Evolutionary conservation across 129 eudicot species (phyloP), one percentile per base, ranked within the genome.

Genomic region (Apium graveolens): DNA sequence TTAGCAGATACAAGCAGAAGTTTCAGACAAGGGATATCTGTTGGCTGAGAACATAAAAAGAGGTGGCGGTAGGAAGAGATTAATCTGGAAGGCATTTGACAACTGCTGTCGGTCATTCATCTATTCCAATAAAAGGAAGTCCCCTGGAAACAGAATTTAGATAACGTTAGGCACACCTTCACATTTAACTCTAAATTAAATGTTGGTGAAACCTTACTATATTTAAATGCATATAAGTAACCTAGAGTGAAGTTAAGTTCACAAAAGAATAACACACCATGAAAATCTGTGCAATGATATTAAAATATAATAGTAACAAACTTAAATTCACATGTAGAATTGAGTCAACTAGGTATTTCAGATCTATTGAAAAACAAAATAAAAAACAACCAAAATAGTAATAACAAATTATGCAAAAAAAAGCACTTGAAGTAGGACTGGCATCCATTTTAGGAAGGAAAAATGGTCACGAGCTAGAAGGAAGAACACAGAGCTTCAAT

Each of bases 61-160:
- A n/a, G 32, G 68, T 60, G 68, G 32, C 31, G 34, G 16, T n/a
- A 38, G 41, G 31, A 6, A 14, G 32, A 26, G 68, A n/a, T 60
- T 10, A 60, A 60, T 60, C 68, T 24, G 32, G 14, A 24, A n/a
- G n/a, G 68, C 27, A 29, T n/a, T 51, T 60, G 68, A 60, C 38
- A 29, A 65, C 74, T 10, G 75, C 8, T 24, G 26, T 11, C 74
- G 20, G 74, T 84, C 79, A 88, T 82, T 88, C 92, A 29, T 78
- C 86, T 16, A 80, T 86, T n/a, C 73, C 85, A 65, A 88, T 20
- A 78, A 88, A 82, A 44, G 92, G 92, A 57, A 88, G 12, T 45
- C 90, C 92, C 90, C 92, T 88, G 78, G 12, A 75, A 86, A 79
- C 24, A 11, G 70, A 84, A 35, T 39, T 17, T 7, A 60, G 45